phyloP scores from a whole-genome alignment of 768 basidiomycete genomes.

The Xerocomellus intermedius region DNA sequence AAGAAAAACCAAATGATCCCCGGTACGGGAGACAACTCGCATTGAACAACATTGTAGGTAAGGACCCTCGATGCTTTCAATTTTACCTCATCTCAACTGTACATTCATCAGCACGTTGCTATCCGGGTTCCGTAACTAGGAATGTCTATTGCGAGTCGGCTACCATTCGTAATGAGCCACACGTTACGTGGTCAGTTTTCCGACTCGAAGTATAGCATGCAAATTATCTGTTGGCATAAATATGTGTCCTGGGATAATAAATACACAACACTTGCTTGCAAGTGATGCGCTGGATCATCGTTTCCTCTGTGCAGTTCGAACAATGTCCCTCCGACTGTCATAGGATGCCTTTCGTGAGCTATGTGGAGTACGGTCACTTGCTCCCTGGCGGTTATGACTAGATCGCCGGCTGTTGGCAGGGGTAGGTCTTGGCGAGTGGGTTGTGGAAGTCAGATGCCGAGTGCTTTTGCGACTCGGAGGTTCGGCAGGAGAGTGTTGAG shows the following conservation, averaged over 20 bases:
- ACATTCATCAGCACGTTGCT: slow-evolving; percentile 3
- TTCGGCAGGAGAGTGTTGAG: slow-evolving; percentile 12
- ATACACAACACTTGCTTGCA: slow-evolving; percentile 17
- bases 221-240: slow-evolving; percentile 21
- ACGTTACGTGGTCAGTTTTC: background rate
- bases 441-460: slow-evolving; percentile 12
- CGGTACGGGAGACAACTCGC: slow-evolving; percentile 18
- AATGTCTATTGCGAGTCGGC: background rate
- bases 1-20: slow-evolving; percentile 42
- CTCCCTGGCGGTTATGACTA: slow-evolving; percentile 13
- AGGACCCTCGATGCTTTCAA: background rate
- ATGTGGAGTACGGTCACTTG: slow-evolving; percentile 4
- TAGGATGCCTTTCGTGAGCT: slow-evolving; percentile 22
- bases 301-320: slow-evolving; percentile 8
- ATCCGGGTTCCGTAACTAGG: background rate
- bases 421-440: slow-evolving; percentile 16
- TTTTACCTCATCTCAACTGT: background rate
- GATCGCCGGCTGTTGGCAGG: slow-evolving; percentile 19
- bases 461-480: slow-evolving; percentile 6
- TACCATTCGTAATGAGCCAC: background rate
- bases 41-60: slow-evolving; percentile 18
- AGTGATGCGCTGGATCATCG: background rate
- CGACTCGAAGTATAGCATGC: background rate
- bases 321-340: slow-evolving; percentile 8
- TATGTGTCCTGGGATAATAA: slow-evolving; percentile 16